These are phyloP conservation scores for Castanea crenata DNA, from an alignment of 306 rosid genomes.

Conservation along the genomic window DNA sequence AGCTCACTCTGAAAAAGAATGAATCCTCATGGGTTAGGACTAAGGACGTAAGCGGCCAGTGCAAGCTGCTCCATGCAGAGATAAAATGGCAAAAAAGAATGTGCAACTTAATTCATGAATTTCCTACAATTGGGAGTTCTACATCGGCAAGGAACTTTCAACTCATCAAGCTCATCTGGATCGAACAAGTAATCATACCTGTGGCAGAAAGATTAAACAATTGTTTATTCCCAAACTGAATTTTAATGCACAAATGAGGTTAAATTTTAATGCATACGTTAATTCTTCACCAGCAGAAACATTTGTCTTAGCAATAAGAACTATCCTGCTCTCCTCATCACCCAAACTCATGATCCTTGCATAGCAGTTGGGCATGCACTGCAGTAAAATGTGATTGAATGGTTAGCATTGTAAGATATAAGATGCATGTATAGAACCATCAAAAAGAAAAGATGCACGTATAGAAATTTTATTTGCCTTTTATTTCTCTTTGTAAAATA, in stretches of 20 bases:
- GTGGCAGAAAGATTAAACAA: conserved; percentile 28
- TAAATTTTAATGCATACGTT: conserved; percentile 49
- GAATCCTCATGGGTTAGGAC: conserved; percentile 36
- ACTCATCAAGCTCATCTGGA: conserved; percentile 81
- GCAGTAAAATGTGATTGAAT: conserved; percentile 31
- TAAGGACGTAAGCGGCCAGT: conserved; percentile 22
- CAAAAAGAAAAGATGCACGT: neutral
- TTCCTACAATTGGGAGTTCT: conserved; percentile 71
- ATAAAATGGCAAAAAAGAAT: conserved; percentile 15
- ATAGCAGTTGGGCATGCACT: conserved; percentile 98
- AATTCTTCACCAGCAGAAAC: conserved; percentile 90
- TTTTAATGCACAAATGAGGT: neutral
- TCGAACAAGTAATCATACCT: conserved; percentile 96
- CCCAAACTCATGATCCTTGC: conserved; percentile 87
- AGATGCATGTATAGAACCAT: neutral
- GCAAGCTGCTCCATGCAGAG: conserved; percentile 12
- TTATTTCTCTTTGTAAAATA: neutral
- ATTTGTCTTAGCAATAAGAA: conserved; percentile 78
- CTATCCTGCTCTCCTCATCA: conserved; percentile 73
- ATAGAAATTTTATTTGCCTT: neutral
- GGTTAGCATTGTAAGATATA: neutral
- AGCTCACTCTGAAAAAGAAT: neutral
- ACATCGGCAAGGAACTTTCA: conserved; percentile 89
- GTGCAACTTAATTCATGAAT: conserved; percentile 69
- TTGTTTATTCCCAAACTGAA: neutral